Base-by-base conservation (phyloP, 768 basidiomycete species). In the Phaffia australis region DNA sequence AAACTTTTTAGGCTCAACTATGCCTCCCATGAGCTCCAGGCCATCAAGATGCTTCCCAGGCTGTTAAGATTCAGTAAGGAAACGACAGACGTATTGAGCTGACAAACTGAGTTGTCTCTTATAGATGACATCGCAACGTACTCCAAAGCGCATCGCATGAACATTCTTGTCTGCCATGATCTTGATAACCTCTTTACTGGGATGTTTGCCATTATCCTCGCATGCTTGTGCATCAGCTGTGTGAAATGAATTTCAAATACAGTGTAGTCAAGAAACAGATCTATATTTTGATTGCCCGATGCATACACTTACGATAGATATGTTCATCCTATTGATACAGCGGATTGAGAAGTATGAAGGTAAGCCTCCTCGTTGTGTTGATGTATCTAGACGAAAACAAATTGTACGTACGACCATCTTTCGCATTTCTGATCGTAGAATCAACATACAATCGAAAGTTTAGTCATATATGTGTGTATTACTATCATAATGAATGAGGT, bases 161-260 rank as follows among this genome's bases (percentile, higher is more conserved):
- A 97, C 64, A 72, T 63, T 62, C 32, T 56, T 47, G 30, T 68
- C 55, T 85, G 88, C 84, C 87, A 94, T 87, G 69, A 84, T 83
- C 71, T 91, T 83, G 58, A 92, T 78, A 46, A 94, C 86, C 60
- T 78, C 77, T 74, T 86, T 82, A 67, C 84, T 86, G 0, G 89
- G 87, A 29, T 87, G 82, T 79, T 94, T 93, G n/a, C 91, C 90
- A 71, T 87, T 87, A 70, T 85, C 87, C 78, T 95, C 93, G 69
- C 86, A 84, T 25, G 81, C 80, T 80, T 80, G 76, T 0, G 91
- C 87, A 72, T 94, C 91, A 29, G 59, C 59, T 60, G 42, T 49
- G 14, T 18, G 8, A 35, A 18, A 25, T 6, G 47, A n/a, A 49
- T 49, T 11, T 48, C 23, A n/a, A n/a, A 29, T 8, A 25, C 60